Conservation (phyloP, 2,329 filamentous ascomycete genomes). For the Trichoderma citrinoviride region DNA sequence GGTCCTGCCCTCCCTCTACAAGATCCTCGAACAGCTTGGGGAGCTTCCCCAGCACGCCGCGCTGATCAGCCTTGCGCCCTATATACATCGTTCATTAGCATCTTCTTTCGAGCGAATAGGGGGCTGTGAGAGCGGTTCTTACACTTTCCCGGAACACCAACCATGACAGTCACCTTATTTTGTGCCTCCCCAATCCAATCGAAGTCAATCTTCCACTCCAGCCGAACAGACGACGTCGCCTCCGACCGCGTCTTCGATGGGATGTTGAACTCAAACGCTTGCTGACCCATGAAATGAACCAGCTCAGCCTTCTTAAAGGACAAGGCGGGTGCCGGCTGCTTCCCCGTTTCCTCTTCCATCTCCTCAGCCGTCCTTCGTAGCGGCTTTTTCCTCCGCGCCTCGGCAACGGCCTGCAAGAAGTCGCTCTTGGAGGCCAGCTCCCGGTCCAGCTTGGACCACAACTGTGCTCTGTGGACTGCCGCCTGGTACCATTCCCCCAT, state of each 20-base stretch:
- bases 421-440: slow-evolving; percentile 43
- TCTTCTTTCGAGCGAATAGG: not conserved
- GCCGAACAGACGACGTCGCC: slow-evolving; percentile 44
- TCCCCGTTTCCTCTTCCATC: slow-evolving; percentile 25
- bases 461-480: slow-evolving; percentile 57
- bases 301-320: slow-evolving; percentile 42
- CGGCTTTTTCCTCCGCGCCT: slow-evolving; percentile 29
- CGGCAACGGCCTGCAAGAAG: slow-evolving; percentile 26
- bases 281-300: slow-evolving; percentile 52
- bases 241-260: slow-evolving; percentile 34
- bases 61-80: slow-evolving; percentile 61
- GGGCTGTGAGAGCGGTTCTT: slow-evolving; percentile 37
- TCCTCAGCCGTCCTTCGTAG: slow-evolving; percentile 28
- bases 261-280: slow-evolving; percentile 46
- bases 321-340: not conserved
- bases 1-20: slow-evolving; percentile 53
- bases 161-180: slow-evolving; percentile 53
- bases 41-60: slow-evolving; percentile 55
- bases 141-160: slow-evolving; percentile 63
- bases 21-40: slow-evolving; percentile 60
- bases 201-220: slow-evolving; percentile 64
- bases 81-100: slow-evolving; percentile 20
- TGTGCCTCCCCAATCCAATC: slow-evolving; percentile 72
- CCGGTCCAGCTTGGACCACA: slow-evolving; percentile 57
- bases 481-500: slow-evolving; percentile 67